These are phyloP conservation scores for Fusarium clavum DNA, from an alignment of 2,329 filamentous ascomycete genomes.

Conservation along the genomic window DNA sequence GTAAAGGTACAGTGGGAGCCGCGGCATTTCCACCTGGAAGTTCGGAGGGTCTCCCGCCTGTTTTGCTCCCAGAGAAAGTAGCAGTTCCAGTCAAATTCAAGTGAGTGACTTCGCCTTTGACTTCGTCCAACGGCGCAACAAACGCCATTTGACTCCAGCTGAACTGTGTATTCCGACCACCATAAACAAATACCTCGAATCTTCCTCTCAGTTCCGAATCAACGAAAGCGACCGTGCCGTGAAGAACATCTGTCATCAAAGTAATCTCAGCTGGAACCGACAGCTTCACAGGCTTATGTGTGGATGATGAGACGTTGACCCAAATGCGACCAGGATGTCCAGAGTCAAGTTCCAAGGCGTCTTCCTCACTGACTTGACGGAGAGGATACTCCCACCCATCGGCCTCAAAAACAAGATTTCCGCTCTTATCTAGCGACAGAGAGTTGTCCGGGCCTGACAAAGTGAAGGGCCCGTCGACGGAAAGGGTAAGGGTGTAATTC, in stretches of 20 bases:
- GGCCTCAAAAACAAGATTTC: background rate
- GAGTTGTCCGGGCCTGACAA: background rate
- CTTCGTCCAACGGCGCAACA: slow-evolving; percentile 8
- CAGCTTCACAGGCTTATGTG: slow-evolving; percentile 4
- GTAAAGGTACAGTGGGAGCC: background rate
- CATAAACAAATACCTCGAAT: slow-evolving; percentile 25
- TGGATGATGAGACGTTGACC: slow-evolving; percentile 16
- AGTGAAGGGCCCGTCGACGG: background rate
- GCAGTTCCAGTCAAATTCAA: background rate
- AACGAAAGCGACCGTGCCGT: background rate
- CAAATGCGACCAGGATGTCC: slow-evolving; percentile 25
- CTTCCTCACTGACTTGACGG: slow-evolving; percentile 2
- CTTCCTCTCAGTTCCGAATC: background rate
- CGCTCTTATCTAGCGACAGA: accelerated
- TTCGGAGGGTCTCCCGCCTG: background rate
- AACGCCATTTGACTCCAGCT: slow-evolving; percentile 33
- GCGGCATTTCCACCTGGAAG: background rate
- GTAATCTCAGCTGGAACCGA: background rate
- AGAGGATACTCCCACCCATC: slow-evolving; percentile 28
- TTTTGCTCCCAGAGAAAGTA: background rate
- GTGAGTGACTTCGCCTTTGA: background rate
- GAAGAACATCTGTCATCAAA: background rate
- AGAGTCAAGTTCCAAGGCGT: slow-evolving; percentile 1
- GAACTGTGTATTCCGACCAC: slow-evolving; percentile 19
- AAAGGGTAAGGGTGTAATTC: slow-evolving; percentile 14